A percentile compares a stretch with the other conserved stretches of the same genome.
phyloP scores from a whole-genome alignment of 176 grass and related monocot genomes.

The Aegilops tauschii region DNA sequence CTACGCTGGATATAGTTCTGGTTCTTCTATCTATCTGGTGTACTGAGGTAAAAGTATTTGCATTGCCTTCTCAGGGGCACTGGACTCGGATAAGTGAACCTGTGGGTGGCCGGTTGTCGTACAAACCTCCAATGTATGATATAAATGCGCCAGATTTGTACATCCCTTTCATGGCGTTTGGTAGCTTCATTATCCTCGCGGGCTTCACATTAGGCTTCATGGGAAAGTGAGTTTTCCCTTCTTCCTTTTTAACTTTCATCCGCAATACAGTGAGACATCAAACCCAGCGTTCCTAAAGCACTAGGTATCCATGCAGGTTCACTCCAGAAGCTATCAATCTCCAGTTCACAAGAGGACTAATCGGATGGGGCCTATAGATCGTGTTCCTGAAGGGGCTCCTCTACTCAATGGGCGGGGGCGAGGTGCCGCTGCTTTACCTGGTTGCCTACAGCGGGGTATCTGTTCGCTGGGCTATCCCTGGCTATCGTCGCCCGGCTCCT shows the following conservation, averaged over 20 bases:
- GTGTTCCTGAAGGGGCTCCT: constrained; percentile 65
- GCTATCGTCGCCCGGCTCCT: constrained; percentile 48
- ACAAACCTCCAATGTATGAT: constrained; percentile 89
- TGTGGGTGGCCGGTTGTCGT: constrained; percentile 75
- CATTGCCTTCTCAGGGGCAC: constrained; percentile 56
- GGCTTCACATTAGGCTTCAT: constrained; percentile 69
- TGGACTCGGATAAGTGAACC: constrained; percentile 91
- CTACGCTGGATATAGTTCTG: not conserved
- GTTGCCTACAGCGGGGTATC: constrained; percentile 72
- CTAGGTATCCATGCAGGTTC: constrained; percentile 42
- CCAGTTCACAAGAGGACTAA: constrained; percentile 66
- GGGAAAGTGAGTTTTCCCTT: constrained; percentile 68
- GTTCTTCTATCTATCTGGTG: not conserved
- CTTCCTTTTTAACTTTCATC: not conserved
- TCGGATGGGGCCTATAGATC: constrained; percentile 82
- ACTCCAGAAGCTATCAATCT: constrained; percentile 81
- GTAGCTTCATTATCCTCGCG: constrained; percentile 70
- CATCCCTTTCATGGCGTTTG: constrained; percentile 95
- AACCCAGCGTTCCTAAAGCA: not conserved
- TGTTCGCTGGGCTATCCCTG: constrained; percentile 61
- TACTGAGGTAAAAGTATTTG: not conserved
- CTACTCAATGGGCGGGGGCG: constrained; percentile 66
- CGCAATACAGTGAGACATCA: not conserved
- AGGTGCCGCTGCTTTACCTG: constrained; percentile 80
- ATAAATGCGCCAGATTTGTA: constrained; percentile 96